phyloP scores from a whole-genome alignment of 441 rosid genomes.

The Pelargonium citronellum region DNA sequence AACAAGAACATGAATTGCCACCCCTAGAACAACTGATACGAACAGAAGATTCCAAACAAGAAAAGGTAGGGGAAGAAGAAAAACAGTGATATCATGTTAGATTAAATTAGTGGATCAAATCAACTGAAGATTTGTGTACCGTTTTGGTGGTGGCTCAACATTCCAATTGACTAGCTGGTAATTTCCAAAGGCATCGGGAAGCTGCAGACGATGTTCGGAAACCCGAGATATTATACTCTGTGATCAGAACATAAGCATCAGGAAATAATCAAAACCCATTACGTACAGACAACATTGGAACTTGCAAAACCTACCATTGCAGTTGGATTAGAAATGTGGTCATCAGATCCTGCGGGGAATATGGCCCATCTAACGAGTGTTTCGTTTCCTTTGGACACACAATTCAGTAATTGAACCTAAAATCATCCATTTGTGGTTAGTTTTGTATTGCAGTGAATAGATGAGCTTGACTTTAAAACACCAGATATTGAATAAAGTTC shows the following conservation, averaged over 20 bases:
- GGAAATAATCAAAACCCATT: constrained; percentile 6
- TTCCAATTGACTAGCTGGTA: constrained; percentile 58
- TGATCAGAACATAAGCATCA: constrained; percentile 19
- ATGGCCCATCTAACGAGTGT: constrained; percentile 50
- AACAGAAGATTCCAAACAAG: not conserved
- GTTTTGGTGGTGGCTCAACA: constrained; percentile 40
- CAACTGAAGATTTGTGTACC: constrained; percentile 30
- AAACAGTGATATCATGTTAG: too few species aligned
- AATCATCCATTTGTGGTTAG: constrained; percentile 16
- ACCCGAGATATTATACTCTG: constrained; percentile 61
- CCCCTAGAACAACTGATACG: not conserved
- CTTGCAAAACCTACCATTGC: constrained; percentile 44
- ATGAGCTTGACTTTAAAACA: not conserved
- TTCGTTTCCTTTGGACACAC: constrained; percentile 48
- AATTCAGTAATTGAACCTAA: constrained; percentile 56
- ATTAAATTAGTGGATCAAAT: too few species aligned
- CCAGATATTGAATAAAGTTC: not conserved
- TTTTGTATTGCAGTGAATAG: not conserved
- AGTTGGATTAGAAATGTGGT: constrained; percentile 47
- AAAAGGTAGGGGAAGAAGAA: too few species aligned
- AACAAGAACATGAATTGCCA: not conserved
- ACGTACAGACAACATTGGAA: constrained; percentile 5
- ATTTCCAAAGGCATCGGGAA: constrained; percentile 57
- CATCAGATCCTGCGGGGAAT: constrained; percentile 44
- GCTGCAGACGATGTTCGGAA: constrained; percentile 51